Base-by-base conservation (phyloP, 768 basidiomycete species). In the Amanita molliuscula region DNA sequence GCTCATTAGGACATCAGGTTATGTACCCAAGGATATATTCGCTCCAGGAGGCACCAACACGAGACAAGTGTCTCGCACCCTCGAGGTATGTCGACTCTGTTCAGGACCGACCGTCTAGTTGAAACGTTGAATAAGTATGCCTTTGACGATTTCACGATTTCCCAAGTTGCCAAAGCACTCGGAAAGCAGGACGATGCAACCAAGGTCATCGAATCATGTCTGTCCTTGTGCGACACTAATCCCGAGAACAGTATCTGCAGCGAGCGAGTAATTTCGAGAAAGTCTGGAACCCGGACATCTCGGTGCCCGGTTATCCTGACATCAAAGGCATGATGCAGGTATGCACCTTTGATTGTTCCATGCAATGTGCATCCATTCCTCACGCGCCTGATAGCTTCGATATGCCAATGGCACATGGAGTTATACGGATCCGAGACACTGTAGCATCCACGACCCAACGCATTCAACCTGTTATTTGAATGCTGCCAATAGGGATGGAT, bases 341-440 rank as follows among this genome's bases (percentile, higher is more conserved):
- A 28, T 10, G 20, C 36, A 21, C 13, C 31, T 5, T 4, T 1
- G 11, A 31, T 31, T 31, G 8, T 31, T 31, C 9, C 15, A 16
- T 6, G n/a, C 7, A 43, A 18, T 13, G 36, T 1, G 8, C 2
- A 29, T 18, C 1, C 21, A 46, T 8, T 37, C 31, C 6, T 18
- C 18, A 13, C 4, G 40, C 48, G 48, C 26, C 16, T 29, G n/a
- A 21, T 50, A 82, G 79, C 78, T 74, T 6, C 70, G 74, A 15
- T 77, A 75, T 48, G 68, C 69, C 1, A 71, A 79, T 55, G 80
- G 81, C 3, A 73, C 72, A 0, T 83, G 76, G 63, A 78, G 76
- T 57, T 79, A 72, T 52, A 83, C 81, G 1, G 81, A 83, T 59
- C 81, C 81, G 3, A 65, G 81, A 33, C 80, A 82, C 58, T 83